Base-by-base conservation (phyloP, 2,329 filamentous ascomycete species). In the Tothia fuscella region DNA sequence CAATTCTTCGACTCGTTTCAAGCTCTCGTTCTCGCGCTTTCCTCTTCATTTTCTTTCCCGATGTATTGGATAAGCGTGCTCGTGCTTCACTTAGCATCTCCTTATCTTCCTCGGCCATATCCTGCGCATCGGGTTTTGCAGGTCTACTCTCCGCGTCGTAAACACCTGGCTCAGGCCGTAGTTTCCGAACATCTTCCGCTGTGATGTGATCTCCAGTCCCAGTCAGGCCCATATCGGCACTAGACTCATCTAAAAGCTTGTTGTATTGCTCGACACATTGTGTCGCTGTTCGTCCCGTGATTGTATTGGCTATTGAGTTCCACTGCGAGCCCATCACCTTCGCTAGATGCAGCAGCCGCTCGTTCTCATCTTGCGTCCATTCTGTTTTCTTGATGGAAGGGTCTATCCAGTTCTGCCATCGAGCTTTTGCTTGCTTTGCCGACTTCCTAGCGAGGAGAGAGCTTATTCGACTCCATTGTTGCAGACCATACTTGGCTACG, bases 321-420 rank as follows among this genome's bases (percentile, higher is more conserved):
- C 91, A 98, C 74, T 98, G 91, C 21, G 89, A 96, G 44, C 91
- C 91, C 81, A 98, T 94, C 65, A 98, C 72, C 73, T 96, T 98
- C 47, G 91, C 91, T 56, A 98, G 72, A 57, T 96, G 91, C 54
- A 98, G 66, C 46, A 98, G 72, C 67, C 93, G 95, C 70, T 98
- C 91, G 61, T 98, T 91, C 61, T 98, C 91, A 63, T 98, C 91
- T 57, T 91, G 84, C 59, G 86, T 94, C 89, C 91, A 98, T 67
- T 98, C 91, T 53, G 93, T 91, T 71, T 98, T 98, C 57, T 89
- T 84, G 68, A 98, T 96, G 58, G 84, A 85, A 16, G 91, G 91
- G 58, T 98, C 91, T 51, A 98, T 76, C 89, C 91, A 98, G 73
- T 98, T 89, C 59, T 81, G 79, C 91, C 91, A 98, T 67, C 91